Evolutionary conservation across 2,329 filamentous ascomycete species (phyloP).

Genomic region (Fusarium incarnatum): DNA sequence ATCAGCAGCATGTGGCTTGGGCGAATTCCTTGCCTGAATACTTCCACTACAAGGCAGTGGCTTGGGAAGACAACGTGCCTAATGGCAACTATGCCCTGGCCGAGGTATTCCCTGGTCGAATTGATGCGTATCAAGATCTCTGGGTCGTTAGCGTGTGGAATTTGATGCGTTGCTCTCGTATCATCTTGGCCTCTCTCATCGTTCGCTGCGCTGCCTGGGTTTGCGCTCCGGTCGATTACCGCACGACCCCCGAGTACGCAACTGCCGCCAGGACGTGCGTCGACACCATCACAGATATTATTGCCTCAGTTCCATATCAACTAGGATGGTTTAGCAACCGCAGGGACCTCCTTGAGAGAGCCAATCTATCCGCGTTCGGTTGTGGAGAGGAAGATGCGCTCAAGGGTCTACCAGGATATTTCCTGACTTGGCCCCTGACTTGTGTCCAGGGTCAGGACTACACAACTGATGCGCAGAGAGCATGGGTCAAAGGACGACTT

Average conservation of each 20-base stretch:
- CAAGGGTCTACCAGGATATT: conserved; percentile 69
- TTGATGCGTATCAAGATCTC: conserved; percentile 70
- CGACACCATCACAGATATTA: conserved; percentile 68
- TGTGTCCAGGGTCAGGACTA: conserved; percentile 68
- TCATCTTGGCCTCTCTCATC: conserved; percentile 66
- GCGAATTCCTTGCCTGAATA: conserved; percentile 60
- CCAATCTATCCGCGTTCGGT: conserved; percentile 59
- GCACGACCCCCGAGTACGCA: conserved; percentile 71
- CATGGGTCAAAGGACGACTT: conserved; percentile 66
- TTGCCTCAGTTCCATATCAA: conserved; percentile 71
- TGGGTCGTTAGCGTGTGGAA: conserved; percentile 71
- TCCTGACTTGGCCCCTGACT: conserved; percentile 69
- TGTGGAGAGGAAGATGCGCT: conserved; percentile 62
- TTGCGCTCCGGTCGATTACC: conserved; percentile 69
- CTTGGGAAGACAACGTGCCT: conserved; percentile 67
- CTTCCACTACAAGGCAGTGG: conserved; percentile 64
- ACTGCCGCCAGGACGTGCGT: conserved; percentile 63
- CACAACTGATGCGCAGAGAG: conserved; percentile 67
- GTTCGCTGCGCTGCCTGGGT: conserved; percentile 72
- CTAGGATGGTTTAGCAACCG: conserved; percentile 68
- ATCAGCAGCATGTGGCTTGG: conserved; percentile 66
- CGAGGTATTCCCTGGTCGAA: conserved; percentile 69
- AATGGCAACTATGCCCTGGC: conserved; percentile 63
- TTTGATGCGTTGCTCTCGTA: conserved; percentile 63
- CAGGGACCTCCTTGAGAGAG: conserved; percentile 54